Base-by-base conservation (phyloP, 2,329 filamentous ascomycete genomes). In the Calcarisporium arbuscula region DNA sequence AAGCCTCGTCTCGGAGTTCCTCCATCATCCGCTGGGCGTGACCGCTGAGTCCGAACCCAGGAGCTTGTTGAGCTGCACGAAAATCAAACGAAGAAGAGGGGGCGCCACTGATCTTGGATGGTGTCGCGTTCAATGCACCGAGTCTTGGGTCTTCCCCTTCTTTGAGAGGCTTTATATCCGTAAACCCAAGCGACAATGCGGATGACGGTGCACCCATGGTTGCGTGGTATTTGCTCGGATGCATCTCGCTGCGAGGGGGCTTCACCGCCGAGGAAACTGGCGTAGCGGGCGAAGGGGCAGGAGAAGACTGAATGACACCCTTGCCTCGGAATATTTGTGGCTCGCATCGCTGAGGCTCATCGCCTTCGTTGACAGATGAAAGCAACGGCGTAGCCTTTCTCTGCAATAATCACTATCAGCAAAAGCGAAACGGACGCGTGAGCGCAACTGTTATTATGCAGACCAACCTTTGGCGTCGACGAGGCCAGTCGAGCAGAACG, bases 161-260 rank as follows among this genome's bases (percentile, higher is more conserved):
- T 68, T 67, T 21, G 65, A n/a, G 74, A 62, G n/a, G n/a, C 41
- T 74, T 77, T 56, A 92, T 80, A 45, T 85, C 82, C 39, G 77
- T 76, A 59, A 95, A 95, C 12, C 89, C 89, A 16, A 94, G 71
- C 51, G 83, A 77, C 28, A 92, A 68, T 6, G 83, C 87, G 9
- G 88, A 87, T 18, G 92, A 88, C 3, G 82, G 76, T 28, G 85
- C 68, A 35, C 83, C 85, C 42, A 79, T 82, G 16, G 84, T 89
- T 44, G 76, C 72, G 38, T 92, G 86, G 37, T 78, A 76, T 54
- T 84, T 85, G 64, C 84, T 85, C 8, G 90, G 90, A 55, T 95
- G 89, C 89, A 95, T 95, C 57, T 95, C 88, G 40, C 80, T 77
- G 44, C 72, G 72, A 30, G 82, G 67, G 17, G 86, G 84, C 62